Conservation (phyloP, 331 rosid species). For the Cydonia oblonga region DNA sequence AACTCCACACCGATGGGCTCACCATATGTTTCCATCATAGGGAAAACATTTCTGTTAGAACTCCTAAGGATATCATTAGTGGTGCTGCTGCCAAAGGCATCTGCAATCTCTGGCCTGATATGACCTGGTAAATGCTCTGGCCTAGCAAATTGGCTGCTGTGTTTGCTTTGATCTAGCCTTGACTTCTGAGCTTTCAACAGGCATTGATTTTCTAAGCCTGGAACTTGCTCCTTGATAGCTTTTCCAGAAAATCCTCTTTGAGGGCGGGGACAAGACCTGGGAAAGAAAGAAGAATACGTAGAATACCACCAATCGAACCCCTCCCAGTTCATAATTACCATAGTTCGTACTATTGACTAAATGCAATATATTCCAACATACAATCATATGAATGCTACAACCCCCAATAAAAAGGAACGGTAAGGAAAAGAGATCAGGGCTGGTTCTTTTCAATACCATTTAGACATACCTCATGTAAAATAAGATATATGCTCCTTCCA, state of each 20-base stretch:
- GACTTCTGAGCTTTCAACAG: constrained; percentile 17
- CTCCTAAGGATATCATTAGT: constrained; percentile 28
- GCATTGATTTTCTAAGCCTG: constrained; percentile 18
- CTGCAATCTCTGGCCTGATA: constrained; percentile 16
- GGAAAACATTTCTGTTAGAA: constrained; percentile 35
- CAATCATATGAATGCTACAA: not conserved
- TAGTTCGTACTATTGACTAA: not conserved
- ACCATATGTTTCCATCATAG: constrained; percentile 31
- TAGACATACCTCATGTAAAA: constrained; percentile 63
- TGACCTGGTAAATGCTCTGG: constrained; percentile 18
- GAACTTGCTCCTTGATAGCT: constrained; percentile 21
- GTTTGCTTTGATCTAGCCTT: constrained; percentile 33
- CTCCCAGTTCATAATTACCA: not conserved
- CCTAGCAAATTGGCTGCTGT: constrained; percentile 23
- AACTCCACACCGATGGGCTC: constrained; percentile 35
- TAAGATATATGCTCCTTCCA: constrained; percentile 78
- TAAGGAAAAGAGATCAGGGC: not conserved
- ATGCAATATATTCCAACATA: not conserved
- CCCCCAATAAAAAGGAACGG: not conserved
- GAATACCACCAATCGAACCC: not conserved
- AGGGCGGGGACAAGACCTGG: constrained; percentile 65
- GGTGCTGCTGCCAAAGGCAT: constrained; percentile 11
- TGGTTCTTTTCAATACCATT: not conserved
- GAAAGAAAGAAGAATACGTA: not conserved
- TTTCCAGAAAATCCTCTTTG: constrained; percentile 22